phyloP scores from a whole-genome alignment of 2,329 filamentous ascomycete genomes.

The Tolypocladium ovalisporum region DNA sequence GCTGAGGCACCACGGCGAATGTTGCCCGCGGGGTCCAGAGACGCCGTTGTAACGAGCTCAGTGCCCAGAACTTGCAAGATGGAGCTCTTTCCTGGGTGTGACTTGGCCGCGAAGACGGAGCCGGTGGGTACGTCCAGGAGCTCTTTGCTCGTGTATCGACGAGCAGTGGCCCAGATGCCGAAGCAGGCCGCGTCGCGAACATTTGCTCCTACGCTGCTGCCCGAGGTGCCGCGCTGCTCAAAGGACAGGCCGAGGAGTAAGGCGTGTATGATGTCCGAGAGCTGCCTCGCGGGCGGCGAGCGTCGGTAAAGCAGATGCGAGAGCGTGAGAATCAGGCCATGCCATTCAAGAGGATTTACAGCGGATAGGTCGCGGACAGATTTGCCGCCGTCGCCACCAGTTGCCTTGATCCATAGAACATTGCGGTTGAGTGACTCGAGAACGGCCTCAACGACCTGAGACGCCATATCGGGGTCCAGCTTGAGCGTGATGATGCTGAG shows the following conservation, averaged over 20 bases:
- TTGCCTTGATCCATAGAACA: slow-evolving; percentile 39
- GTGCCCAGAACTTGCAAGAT: slow-evolving; percentile 70
- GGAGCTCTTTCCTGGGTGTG: slow-evolving; percentile 25
- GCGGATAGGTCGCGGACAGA: slow-evolving; percentile 52
- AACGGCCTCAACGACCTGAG: slow-evolving; percentile 79
- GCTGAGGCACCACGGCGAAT: slow-evolving; percentile 88
- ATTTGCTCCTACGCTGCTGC: slow-evolving; percentile 77
- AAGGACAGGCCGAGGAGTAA: slow-evolving; percentile 75
- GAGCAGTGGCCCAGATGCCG: slow-evolving; percentile 84
- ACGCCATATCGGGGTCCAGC: slow-evolving; percentile 68
- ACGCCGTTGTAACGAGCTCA: slow-evolving; percentile 71
- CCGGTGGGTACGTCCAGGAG: slow-evolving; percentile 50
- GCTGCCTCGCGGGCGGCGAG: slow-evolving; percentile 59
- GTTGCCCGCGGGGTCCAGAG: slow-evolving; percentile 82
- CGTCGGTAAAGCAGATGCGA: slow-evolving; percentile 78
- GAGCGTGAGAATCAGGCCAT: slow-evolving; percentile 80
- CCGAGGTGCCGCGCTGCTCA: slow-evolving; percentile 76
- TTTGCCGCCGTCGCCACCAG: slow-evolving; percentile 17
- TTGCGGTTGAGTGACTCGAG: slow-evolving; percentile 56
- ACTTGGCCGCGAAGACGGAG: slow-evolving; percentile 29
- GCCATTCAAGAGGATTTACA: slow-evolving; percentile 79
- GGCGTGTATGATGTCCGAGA: slow-evolving; percentile 65
- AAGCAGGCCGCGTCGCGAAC: slow-evolving; percentile 95
- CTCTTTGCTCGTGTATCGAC: slow-evolving; percentile 75
- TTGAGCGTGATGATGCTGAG: slow-evolving; percentile 78